Base-by-base conservation (phyloP, 148 eudicot genomes). In the Dianthus caryophyllus region DNA sequence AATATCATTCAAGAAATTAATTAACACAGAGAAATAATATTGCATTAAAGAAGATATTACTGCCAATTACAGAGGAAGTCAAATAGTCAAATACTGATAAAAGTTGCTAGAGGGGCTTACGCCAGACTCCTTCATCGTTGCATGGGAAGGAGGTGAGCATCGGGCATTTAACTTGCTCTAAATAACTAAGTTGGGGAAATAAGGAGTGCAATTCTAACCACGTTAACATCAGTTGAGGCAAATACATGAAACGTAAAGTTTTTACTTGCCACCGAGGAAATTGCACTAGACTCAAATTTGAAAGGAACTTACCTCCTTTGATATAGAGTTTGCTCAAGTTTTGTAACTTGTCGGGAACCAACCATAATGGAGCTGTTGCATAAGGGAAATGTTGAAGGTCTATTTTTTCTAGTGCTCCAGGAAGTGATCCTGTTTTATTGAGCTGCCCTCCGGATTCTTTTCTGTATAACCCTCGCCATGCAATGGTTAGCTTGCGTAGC, bases 141-240 rank as follows among this genome's bases (percentile, higher is more conserved):
- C 62, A 68, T 54, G 71, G 70, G 39, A 66, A n/a, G 17, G 41
- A 52, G 46, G 41, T 52, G 38, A 66, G 70, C 17, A 38, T 18
- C 14, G 71, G 71, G 46, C 72, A 69, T 41, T 29, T 44, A 10
- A 69, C 33, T 13, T 16, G 49, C 17, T 69, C 72, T 22, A 69
- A 29, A 17, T 25, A 41, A 38, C 50, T 54, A 24, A 54, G 16
- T n/a, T 17, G 30, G 5, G 71, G 62, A 67, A 67, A 67, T 22
- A 26, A 54, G 21, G 13, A 7, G 58, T 4, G 44, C 11, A 67
- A 39, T 15, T 53, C 21, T 33, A 13, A 9, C 71, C 62, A 54
- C 9, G 58, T 39, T 50, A 53, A 39, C 12, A 21, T 16, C 14
- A 67, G 51, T 16, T 38, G 44, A n/a, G 71, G 62, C 50, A 67